Conservation (phyloP, 805 yeast species). For the Hanseniaspora clermontiae region DNA sequence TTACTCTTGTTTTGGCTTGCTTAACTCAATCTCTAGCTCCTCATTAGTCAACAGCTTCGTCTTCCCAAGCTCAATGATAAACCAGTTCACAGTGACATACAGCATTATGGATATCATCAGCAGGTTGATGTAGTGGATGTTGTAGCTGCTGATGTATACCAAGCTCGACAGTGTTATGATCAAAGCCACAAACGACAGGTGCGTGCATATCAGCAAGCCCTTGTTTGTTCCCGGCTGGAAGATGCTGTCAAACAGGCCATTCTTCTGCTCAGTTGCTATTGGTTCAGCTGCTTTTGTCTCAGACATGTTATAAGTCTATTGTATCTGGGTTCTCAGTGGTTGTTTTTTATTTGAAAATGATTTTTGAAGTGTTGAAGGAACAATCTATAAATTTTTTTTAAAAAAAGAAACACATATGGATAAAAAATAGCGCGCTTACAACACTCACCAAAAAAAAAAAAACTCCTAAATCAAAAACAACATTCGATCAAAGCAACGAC, state of each 20-base stretch:
- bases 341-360: too few relatives aligned
- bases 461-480: too few relatives aligned
- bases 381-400: neutral
- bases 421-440: too few relatives aligned
- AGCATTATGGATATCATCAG: slow-evolving; percentile 46
- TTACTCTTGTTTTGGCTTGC: slow-evolving; percentile 19
- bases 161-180: slow-evolving; percentile 44
- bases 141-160: slow-evolving; percentile 41
- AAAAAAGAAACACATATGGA: neutral
- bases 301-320: neutral
- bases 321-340: neutral
- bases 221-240: slow-evolving; percentile 91
- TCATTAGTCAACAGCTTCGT: slow-evolving; percentile 26
- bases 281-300: neutral
- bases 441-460: neutral
- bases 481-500: neutral
- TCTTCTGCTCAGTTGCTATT: too few relatives aligned
- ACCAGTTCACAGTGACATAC: slow-evolving; percentile 83
- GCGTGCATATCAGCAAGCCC: slow-evolving; percentile 78
- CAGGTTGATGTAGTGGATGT: slow-evolving; percentile 51
- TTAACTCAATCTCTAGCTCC: slow-evolving; percentile 26
- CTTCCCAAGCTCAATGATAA: slow-evolving; percentile 51
- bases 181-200: slow-evolving; percentile 60
- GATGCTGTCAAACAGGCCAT: slow-evolving; percentile 66
- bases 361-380: too few relatives aligned